Percentiles rank a stretch among this genome's conserved stretches.
Evolutionary conservation across 306 rosid genomes (phyloP).

Genomic region (Ceratonia siliqua): DNA sequence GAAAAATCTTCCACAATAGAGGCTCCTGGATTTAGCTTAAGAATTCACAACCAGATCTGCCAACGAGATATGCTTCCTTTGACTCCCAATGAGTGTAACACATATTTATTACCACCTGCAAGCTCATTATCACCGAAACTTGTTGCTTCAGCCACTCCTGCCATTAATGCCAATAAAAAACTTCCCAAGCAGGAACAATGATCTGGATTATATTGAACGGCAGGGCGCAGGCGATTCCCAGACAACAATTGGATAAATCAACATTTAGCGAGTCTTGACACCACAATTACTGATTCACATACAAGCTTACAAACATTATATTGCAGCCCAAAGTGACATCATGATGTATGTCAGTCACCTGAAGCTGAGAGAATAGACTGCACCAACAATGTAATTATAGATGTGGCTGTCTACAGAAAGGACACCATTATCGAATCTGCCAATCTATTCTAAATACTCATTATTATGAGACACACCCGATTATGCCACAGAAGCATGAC

Average conservation of each 20-base stretch:
- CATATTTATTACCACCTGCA: slow-evolving; percentile 49
- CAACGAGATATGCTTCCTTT: slow-evolving; percentile 40
- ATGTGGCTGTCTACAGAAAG: slow-evolving; percentile 29
- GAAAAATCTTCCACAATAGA: slow-evolving; percentile 37
- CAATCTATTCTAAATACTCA: slow-evolving; percentile 10
- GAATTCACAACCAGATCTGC: slow-evolving; percentile 43
- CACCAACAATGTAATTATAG: slow-evolving; percentile 46
- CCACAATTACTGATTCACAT: slow-evolving; percentile 25
- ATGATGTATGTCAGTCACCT: slow-evolving; percentile 48
- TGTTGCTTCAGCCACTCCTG: slow-evolving; percentile 39
- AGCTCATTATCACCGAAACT: slow-evolving; percentile 43
- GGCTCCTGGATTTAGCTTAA: slow-evolving; percentile 36
- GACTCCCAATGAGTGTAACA: slow-evolving; percentile 26
- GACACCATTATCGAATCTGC: slow-evolving; percentile 28
- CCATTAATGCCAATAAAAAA: slow-evolving; percentile 37
- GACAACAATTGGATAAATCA: slow-evolving; percentile 26
- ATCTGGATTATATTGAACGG: slow-evolving; percentile 30
- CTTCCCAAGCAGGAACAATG: slow-evolving; percentile 33
- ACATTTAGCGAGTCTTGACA: slow-evolving; percentile 25
- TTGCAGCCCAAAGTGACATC: slow-evolving; percentile 53
- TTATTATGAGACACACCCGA: slow-evolving; percentile 20
- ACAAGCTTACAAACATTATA: slow-evolving; percentile 33
- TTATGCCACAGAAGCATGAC: slow-evolving; percentile 32
- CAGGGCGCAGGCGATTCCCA: slow-evolving; percentile 38
- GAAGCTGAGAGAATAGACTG: slow-evolving; percentile 43